Conservation (phyloP, 2,329 filamentous ascomycete species). For the Bipolaris sorokiniana region DNA sequence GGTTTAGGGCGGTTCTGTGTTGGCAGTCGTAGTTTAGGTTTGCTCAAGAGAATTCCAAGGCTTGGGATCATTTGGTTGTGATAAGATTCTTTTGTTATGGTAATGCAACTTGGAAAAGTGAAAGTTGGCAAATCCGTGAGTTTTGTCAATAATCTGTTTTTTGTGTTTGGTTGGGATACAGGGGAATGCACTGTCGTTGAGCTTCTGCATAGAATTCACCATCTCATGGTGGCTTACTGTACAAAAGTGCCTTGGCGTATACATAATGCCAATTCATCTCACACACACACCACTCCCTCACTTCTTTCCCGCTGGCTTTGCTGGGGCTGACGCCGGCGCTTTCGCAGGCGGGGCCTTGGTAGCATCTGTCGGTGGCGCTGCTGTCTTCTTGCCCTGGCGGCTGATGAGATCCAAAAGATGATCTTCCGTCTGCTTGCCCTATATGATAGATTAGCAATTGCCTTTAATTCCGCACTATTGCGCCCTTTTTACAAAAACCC, state of each 20-base stretch:
- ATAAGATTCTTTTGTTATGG: too few species aligned
- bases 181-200: background rate
- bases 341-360: constrained; percentile 24
- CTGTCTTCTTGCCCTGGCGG: constrained; percentile 24
- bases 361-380: constrained; percentile 21
- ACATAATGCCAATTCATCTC: background rate
- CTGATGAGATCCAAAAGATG: constrained; percentile 44
- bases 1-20: too few species aligned
- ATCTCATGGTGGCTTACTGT: constrained; percentile 3
- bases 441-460: background rate
- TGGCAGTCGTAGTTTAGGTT: too few species aligned
- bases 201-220: background rate
- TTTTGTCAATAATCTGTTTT: too few species aligned
- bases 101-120: too few species aligned
- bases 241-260: background rate
- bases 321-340: constrained; percentile 14
- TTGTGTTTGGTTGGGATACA: too few species aligned
- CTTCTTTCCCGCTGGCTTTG: constrained; percentile 21
- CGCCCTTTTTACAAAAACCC: background rate
- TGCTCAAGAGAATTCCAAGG: too few species aligned
- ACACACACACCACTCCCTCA: background rate
- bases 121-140: too few species aligned
- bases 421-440: constrained; percentile 31
- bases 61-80: too few species aligned
- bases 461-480: background rate